phyloP scores from a whole-genome alignment of 192 early-diverging fungal genomes.

The Coemansia sp. region DNA sequence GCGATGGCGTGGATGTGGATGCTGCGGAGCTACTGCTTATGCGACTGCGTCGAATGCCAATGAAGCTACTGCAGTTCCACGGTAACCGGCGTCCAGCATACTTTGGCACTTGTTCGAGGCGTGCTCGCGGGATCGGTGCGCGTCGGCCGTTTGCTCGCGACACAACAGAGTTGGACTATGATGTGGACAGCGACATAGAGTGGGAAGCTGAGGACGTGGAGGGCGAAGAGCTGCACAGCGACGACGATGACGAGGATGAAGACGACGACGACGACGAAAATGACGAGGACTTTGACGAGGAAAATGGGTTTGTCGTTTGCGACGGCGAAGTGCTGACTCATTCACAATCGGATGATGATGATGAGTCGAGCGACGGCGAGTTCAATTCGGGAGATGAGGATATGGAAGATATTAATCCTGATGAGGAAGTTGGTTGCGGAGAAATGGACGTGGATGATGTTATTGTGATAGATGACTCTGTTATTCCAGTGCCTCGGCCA shows the following conservation, averaged over 20 bases:
- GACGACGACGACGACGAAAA: conserved; percentile 47
- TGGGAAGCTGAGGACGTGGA: conserved; percentile 86
- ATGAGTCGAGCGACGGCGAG: conserved; percentile 10
- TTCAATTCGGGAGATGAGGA: conserved; percentile 44
- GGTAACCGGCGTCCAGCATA: conserved; percentile 29
- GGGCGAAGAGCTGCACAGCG: conserved; percentile 80
- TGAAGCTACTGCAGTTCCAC: conserved; percentile 40
- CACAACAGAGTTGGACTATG: conserved; percentile 69
- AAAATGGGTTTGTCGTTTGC: conserved; percentile 84
- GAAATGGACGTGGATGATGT: conserved; percentile 29
- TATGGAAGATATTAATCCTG: conserved; percentile 40
- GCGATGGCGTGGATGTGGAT: conserved; percentile 22
- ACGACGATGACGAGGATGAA: conserved; percentile 69
- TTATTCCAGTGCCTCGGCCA: neutral
- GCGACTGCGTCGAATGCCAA: conserved; percentile 20
- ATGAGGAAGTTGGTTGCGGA: conserved; percentile 28
- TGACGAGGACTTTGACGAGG: conserved; percentile 78
- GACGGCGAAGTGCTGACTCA: conserved; percentile 35
- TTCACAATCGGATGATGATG: conserved; percentile 3
- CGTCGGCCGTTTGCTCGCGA: conserved; percentile 67
- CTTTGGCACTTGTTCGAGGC: conserved; percentile 74
- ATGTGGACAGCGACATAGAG: conserved; percentile 85
- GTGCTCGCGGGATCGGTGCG: conserved; percentile 56
- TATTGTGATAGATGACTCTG: neutral
- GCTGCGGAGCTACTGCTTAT: conserved; percentile 26